Conservation (phyloP, 345 rosid genomes). For the Dipteronia sinensis region DNA sequence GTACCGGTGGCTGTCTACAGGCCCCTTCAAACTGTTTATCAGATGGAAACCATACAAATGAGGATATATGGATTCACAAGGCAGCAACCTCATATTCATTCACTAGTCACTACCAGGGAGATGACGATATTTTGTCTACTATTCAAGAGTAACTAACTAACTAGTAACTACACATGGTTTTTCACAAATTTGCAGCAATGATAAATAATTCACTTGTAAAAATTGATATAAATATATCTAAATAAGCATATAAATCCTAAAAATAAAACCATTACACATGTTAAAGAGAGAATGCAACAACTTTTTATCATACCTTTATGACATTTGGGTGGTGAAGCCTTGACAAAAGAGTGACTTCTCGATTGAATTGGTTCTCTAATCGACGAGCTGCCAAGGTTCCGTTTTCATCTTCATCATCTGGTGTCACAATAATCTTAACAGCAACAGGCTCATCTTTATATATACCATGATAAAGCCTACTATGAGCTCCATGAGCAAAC, state of each 20-base stretch:
- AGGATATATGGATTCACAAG: constrained; percentile 16
- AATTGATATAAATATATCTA: constrained; percentile 4
- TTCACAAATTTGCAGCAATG: constrained; percentile 3
- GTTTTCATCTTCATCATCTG: constrained; percentile 80
- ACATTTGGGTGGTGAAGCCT: constrained; percentile 73
- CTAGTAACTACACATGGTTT: not conserved
- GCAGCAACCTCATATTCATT: not conserved
- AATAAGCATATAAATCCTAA: not conserved
- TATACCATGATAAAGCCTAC: constrained; percentile 90
- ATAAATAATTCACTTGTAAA: not conserved
- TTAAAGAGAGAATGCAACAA: not conserved
- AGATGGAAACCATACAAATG: constrained; percentile 19
- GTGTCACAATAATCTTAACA: constrained; percentile 82
- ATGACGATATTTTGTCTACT: not conserved
- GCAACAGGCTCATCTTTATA: constrained; percentile 95
- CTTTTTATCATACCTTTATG: constrained; percentile 62
- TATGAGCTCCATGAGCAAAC: constrained; percentile 94
- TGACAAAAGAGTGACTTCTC: constrained; percentile 85
- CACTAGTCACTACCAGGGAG: not conserved
- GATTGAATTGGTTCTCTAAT: constrained; percentile 78
- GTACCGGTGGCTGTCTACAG: constrained; percentile 74
- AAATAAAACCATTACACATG: not conserved
- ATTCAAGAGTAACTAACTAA: not conserved
- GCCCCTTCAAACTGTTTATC: constrained; percentile 70
- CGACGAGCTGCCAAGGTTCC: constrained; percentile 67